phyloP scores from a whole-genome alignment of 2,329 filamentous ascomycete species.

The Monilinia fructicola region DNA sequence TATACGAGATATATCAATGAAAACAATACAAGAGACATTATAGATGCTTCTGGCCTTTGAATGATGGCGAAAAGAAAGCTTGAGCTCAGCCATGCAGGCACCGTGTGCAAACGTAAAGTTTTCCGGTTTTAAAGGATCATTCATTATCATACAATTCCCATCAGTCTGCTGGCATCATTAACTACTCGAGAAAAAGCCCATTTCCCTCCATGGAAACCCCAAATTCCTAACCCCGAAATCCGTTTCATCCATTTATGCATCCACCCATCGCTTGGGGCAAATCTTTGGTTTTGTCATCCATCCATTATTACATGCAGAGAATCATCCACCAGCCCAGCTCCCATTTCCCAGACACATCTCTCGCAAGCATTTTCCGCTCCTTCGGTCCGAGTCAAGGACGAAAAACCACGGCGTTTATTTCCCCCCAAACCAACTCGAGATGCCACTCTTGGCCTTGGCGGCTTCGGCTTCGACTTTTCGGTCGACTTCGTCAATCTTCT shows the following conservation, averaged over 20 bases:
- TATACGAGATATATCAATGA: neutral
- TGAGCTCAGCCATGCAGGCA: neutral
- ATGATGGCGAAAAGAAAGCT: neutral
- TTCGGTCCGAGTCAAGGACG: too few species aligned
- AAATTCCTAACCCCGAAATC: neutral
- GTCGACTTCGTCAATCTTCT: constrained; percentile 81
- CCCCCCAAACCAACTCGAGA: constrained; percentile 83
- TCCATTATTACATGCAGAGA: neutral
- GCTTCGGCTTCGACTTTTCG: constrained; percentile 76
- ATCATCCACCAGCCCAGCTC: too few species aligned
- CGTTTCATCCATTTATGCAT: neutral
- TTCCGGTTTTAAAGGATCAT: neutral
- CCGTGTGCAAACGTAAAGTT: neutral
- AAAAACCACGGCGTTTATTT: constrained; percentile 44
- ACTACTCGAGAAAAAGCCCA: constrained; percentile 1
- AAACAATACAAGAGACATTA: neutral
- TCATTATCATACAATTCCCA: constrained; percentile 18
- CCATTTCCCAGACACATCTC: too few species aligned
- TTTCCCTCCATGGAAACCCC: neutral
- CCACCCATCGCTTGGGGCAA: neutral
- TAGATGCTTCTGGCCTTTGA: neutral
- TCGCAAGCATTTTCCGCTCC: too few species aligned
- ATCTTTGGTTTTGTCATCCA: neutral
- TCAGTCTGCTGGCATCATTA: constrained; percentile 12
- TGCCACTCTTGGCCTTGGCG: constrained; percentile 76